Base-by-base conservation (phyloP, 768 basidiomycete species). In the Agrocybe pediades region DNA sequence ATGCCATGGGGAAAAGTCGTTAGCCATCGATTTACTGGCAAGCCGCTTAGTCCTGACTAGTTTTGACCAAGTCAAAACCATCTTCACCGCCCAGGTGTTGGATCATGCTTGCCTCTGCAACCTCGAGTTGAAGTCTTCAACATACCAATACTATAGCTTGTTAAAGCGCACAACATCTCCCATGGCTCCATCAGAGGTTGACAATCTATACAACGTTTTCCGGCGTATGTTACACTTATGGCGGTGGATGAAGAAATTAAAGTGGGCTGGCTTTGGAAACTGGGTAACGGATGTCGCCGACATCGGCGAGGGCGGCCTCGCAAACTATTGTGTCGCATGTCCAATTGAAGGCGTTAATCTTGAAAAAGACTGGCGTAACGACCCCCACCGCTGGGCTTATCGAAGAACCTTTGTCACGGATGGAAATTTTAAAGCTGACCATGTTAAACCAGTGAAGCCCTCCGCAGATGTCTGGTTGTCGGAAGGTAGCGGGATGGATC, bases 371-470 rank as follows among this genome's bases (percentile, higher is more conserved):
- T 50, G 49, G 49, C 25, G 30, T 9, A n/a, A 41, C 2, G 49
- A 50, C n/a, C 49, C 39, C 7, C 41, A 42, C 19, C 9, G 40
- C 5, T 50, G 27, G 24, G 50, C 46, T 0, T 55, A 44, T 20
- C 21, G 41, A n/a, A 41, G 41, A 8, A 25, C 41, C 3, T 21
- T 57, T 19, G 51, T 49, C 3, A 46, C 55, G 2, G 64, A 65
- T 53, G 60, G 62, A 1, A 63, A 64, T 33, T 67, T 62, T 55
- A 61, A 53, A 25, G 63, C 65, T 0, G 53, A 62, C 30, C 62
- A 64, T 24, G 49, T 62, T 9, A 39, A 36, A n/a, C 11, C 49
- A 2, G 46, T 53, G 6, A 58, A 41, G 5, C 17, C 49, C 2
- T 50, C 56, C 7, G 23, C 44, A 9, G 62, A 65, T 44, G 27